Evolutionary conservation across 768 basidiomycete genomes (phyloP), one percentile per base, ranked within the genome.

Genomic region (Kwoniella heveanensis): DNA sequence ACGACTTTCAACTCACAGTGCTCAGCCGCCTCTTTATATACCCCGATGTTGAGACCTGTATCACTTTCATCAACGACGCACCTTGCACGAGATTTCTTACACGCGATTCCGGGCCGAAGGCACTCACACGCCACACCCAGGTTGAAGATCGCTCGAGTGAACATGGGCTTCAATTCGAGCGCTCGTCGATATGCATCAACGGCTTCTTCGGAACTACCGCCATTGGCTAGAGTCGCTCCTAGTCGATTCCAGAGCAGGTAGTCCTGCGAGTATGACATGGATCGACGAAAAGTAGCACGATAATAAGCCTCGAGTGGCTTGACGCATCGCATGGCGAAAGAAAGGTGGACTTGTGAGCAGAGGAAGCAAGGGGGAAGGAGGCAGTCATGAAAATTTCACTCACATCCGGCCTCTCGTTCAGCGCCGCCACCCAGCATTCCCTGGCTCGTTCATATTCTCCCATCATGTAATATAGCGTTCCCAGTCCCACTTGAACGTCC

Each of bases 111-210:
- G n/a, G n/a, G n/a, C n/a, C n/a, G n/a, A n/a, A n/a, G n/a, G n/a
- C n/a, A 86, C 91, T 71, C 74, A 93, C 93, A 99, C 22, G 94
- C 93, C 26, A 99, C 96, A 48, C 94, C 96, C 36, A 99, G 91
- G 73, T 99, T 99, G 77, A 95, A 97, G 24, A 97, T 91, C 10
- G 94, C 96, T 12, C 96, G 88, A 0, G 96, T 98, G 78, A 96
- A 99, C 0, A 92, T 94, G 26, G 96, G 96, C 39, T 92, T 86
- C 51, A 97, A 82, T 72, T 87, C 88, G 25, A 99, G 84, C 0
- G 96, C 96, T 77, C 93, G 88, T 63, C 90, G 85, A 78, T 99
- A 96, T 15, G 83, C 82, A 54, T 79, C 75, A 62, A 83, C 82
- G 17, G 95, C 94, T 78, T 94, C 92, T 79, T 98, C 96, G 0